Percentiles rank a stretch among this genome's conserved stretches.
Evolutionary conservation across 208 protist species (phyloP).

Genomic region (Acanthamoeba rhysodes): DNA sequence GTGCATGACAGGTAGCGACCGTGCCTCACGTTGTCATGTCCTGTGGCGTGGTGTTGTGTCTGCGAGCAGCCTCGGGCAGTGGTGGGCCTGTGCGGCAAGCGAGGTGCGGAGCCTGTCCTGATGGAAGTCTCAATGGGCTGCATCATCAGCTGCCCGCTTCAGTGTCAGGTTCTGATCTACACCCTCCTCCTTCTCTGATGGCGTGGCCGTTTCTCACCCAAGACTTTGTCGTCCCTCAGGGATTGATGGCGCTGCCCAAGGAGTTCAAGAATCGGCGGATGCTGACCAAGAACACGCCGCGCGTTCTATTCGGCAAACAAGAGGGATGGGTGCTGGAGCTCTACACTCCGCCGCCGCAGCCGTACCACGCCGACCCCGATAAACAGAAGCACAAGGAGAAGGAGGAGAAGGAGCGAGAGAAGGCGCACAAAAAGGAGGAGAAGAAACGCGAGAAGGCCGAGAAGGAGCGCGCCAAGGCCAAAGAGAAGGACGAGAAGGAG

Average conservation of each 20-base stretch:
- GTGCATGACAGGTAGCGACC: neutral
- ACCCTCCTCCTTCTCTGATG: neutral
- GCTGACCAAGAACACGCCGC: too few relatives aligned
- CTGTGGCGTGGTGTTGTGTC: neutral
- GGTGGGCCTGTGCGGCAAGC: slow-evolving; percentile 61
- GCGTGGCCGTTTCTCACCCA: neutral
- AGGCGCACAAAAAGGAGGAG: too few relatives aligned
- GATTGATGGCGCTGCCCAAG: neutral
- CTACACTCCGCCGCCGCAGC: too few relatives aligned
- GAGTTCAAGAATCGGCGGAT: neutral
- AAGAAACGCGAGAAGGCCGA: too few relatives aligned
- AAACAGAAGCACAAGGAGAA: too few relatives aligned
- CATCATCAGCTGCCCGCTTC: slow-evolving; percentile 44
- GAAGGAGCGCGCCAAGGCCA: too few relatives aligned
- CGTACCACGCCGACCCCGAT: too few relatives aligned
- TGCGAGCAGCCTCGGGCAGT: neutral
- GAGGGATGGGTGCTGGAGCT: too few relatives aligned
- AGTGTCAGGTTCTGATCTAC: neutral
- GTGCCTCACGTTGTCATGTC: neutral
- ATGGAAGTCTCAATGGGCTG: slow-evolving; percentile 65
- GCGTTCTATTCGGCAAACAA: too few relatives aligned
- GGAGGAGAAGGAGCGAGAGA: too few relatives aligned
- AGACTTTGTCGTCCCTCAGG: neutral
- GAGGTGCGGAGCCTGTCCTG: slow-evolving; percentile 2
- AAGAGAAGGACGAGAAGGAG: slow-evolving; percentile 14